Evolutionary conservation across 2,329 filamentous ascomycete species (phyloP).

Genomic region (Diatrype stigma): DNA sequence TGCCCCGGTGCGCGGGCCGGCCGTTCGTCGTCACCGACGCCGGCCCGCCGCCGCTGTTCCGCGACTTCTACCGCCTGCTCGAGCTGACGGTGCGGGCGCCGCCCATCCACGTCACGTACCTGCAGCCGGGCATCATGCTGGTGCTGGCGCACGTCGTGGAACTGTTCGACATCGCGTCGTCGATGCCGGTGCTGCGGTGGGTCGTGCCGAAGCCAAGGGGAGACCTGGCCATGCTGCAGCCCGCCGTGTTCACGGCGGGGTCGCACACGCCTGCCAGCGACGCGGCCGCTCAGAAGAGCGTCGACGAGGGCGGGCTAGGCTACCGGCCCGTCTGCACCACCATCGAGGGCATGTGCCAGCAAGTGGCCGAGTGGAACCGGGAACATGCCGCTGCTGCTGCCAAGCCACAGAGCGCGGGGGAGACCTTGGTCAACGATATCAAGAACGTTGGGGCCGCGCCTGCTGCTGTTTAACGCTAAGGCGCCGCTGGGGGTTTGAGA

Average conservation of each 20-base stretch:
- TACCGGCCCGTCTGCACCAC: slow-evolving; percentile 33
- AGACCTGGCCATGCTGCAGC: slow-evolving; percentile 36
- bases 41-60: slow-evolving; percentile 38
- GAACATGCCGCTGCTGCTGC: slow-evolving; percentile 12
- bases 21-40: slow-evolving; percentile 49
- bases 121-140: slow-evolving; percentile 34
- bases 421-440: slow-evolving; percentile 7
- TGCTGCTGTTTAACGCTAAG: slow-evolving; percentile 9
- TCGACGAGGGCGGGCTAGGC: slow-evolving; percentile 38
- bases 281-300: slow-evolving; percentile 29
- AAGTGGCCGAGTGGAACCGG: slow-evolving; percentile 37
- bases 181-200: slow-evolving; percentile 19
- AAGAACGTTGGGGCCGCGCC: slow-evolving; percentile 10
- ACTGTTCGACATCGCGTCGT: slow-evolving; percentile 27
- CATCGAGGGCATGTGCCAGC: slow-evolving; percentile 37
- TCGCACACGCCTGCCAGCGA: slow-evolving; percentile 35
- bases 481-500: neutral
- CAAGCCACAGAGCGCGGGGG: neutral
- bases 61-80: slow-evolving; percentile 35
- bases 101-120: slow-evolving; percentile 24
- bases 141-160: slow-evolving; percentile 35
- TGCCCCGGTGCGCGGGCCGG: slow-evolving; percentile 36
- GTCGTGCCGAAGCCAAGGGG: slow-evolving; percentile 33
- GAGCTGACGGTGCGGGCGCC: slow-evolving; percentile 25
- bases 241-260: slow-evolving; percentile 32